Conservation (phyloP, 2,329 filamentous ascomycete genomes). For the Fusarium sambucinum region DNA sequence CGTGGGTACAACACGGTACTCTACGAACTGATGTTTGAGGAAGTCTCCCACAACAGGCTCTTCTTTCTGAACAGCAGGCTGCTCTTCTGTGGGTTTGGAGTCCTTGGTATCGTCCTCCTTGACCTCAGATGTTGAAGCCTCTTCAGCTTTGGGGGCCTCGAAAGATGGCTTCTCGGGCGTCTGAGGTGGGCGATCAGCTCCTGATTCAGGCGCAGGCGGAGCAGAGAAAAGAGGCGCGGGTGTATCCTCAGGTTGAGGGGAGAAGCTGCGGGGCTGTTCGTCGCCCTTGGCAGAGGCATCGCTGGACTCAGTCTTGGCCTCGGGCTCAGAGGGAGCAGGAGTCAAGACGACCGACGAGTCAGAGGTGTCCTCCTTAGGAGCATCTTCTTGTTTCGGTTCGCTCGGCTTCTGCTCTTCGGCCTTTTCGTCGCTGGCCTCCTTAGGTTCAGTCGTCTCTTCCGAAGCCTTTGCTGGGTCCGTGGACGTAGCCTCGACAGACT, state of each 20-base stretch:
- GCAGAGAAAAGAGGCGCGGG: conserved; percentile 71
- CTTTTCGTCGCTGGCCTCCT: conserved; percentile 15
- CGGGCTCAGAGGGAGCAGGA: conserved; percentile 44
- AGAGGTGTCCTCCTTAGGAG: conserved; percentile 31
- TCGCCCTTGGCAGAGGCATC: conserved; percentile 27
- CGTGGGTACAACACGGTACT: conserved; percentile 92
- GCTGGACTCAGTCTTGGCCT: conserved; percentile 29
- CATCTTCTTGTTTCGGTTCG: not conserved
- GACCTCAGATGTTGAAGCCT: conserved; percentile 10
- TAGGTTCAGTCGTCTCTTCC: conserved; percentile 25
- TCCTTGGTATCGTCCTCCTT: conserved; percentile 21
- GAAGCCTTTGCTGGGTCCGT: conserved; percentile 32
- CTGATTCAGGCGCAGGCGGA: conserved; percentile 48
- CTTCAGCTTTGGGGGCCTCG: conserved; percentile 10
- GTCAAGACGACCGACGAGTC: conserved; percentile 41
- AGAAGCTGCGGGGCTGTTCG: conserved; percentile 51
- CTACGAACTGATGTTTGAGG: conserved; percentile 95
- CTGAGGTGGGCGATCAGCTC: conserved; percentile 43
- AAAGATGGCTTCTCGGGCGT: conserved; percentile 30
- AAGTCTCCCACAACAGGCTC: conserved; percentile 91
- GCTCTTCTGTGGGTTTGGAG: conserved; percentile 29
- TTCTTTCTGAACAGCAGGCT: conserved; percentile 21
- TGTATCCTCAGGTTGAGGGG: conserved; percentile 74
- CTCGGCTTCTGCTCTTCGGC: conserved; percentile 10
- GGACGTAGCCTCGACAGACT: conserved; percentile 44